phyloP scores from a whole-genome alignment of 345 rosid species.

The Diplotaxis tenuifolia region DNA sequence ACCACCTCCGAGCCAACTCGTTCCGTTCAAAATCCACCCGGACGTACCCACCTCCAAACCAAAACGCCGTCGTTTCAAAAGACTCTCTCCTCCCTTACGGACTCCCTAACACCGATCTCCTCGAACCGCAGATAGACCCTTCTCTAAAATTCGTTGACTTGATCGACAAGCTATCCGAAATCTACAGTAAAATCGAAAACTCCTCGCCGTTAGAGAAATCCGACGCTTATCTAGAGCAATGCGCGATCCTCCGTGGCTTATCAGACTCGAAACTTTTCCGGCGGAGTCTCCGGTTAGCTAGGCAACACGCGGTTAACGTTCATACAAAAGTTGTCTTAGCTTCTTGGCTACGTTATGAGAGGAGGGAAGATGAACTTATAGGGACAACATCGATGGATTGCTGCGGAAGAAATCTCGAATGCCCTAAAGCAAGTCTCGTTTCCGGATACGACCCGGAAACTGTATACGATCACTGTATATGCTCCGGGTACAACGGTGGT shows the following conservation, averaged over 20 bases:
- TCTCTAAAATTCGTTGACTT: constrained; percentile 68
- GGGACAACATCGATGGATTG: constrained; percentile 82
- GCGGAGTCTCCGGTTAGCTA: constrained; percentile 70
- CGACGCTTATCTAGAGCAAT: constrained; percentile 60
- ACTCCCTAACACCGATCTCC: constrained; percentile 63
- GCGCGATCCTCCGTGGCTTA: constrained; percentile 62
- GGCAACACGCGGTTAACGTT: constrained; percentile 78
- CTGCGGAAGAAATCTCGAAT: constrained; percentile 75
- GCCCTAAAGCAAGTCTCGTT: constrained; percentile 74
- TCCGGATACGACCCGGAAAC: constrained; percentile 73
- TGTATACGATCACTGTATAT: constrained; percentile 59
- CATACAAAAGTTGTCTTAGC: constrained; percentile 79
- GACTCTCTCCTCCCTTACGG: constrained; percentile 69
- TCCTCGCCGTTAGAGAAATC: constrained; percentile 63
- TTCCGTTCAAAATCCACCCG: constrained; percentile 53
- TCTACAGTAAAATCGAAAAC: constrained; percentile 51
- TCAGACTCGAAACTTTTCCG: constrained; percentile 76
- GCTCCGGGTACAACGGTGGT: constrained; percentile 36
- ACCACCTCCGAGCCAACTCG: constrained; percentile 59
- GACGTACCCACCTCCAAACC: constrained; percentile 29
- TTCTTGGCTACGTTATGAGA: constrained; percentile 85
- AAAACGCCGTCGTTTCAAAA: constrained; percentile 16
- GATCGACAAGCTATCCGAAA: constrained; percentile 59
- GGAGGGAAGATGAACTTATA: constrained; percentile 87
- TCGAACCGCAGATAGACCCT: constrained; percentile 75